Conservation (phyloP, 352 stramenopile species). For the Phytophthora melonis region DNA sequence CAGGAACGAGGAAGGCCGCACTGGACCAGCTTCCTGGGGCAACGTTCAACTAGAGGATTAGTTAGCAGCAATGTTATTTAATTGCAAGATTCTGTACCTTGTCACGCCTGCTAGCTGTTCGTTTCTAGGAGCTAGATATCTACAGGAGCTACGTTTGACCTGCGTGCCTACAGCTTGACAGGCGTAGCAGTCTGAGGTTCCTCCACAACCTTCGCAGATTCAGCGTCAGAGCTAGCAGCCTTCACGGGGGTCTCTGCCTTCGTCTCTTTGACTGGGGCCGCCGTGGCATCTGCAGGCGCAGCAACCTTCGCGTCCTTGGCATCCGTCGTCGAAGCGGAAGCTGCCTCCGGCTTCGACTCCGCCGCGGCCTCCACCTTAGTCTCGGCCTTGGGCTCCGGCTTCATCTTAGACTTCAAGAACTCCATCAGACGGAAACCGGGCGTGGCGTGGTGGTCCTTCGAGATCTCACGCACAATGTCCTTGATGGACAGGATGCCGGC, state of each 20-base stretch:
- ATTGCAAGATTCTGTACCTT: slow-evolving; percentile 31
- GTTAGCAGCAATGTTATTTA: slow-evolving; percentile 35
- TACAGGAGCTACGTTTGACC: slow-evolving; percentile 15
- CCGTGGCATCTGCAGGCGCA: slow-evolving; percentile 8
- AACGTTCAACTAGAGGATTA: slow-evolving; percentile 42
- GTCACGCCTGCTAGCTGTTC: slow-evolving; percentile 20
- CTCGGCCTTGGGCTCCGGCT: slow-evolving; percentile 48
- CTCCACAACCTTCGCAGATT: slow-evolving; percentile 19
- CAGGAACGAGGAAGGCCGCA: slow-evolving; percentile 54
- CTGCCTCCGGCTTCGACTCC: slow-evolving; percentile 26
- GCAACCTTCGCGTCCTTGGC: slow-evolving; percentile 19
- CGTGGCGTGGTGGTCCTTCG: slow-evolving; percentile 75
- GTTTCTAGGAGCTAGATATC: slow-evolving; percentile 23
- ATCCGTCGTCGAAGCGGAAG: slow-evolving; percentile 9
- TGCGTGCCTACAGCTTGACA: slow-evolving; percentile 23
- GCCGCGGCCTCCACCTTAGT: slow-evolving; percentile 20
- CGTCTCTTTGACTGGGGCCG: slow-evolving; percentile 6
- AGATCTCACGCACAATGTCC: slow-evolving; percentile 89
- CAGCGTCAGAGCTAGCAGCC: slow-evolving; percentile 9
- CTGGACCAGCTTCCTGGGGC: slow-evolving; percentile 26
- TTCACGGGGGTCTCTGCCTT: slow-evolving; percentile 14
- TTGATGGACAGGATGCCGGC: slow-evolving; percentile 87
- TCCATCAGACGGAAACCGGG: slow-evolving; percentile 86
- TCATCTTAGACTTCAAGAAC: slow-evolving; percentile 85
- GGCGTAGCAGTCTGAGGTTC: slow-evolving; percentile 19